phyloP scores from a whole-genome alignment of 371 early-diverging fungal genomes.

The Mucor velutinosus region DNA sequence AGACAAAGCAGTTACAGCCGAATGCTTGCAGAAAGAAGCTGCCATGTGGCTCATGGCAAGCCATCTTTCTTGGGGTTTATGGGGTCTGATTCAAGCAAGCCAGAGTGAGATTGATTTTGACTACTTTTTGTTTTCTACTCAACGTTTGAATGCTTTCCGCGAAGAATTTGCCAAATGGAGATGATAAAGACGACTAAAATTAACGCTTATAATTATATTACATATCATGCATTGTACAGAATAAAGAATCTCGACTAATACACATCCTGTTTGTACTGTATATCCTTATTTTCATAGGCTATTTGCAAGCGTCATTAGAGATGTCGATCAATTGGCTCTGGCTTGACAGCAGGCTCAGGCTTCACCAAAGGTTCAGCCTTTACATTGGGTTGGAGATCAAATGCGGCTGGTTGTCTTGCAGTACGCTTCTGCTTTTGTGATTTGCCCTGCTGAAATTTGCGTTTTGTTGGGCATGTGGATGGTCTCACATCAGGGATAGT shows the following conservation, averaged over 20 bases:
- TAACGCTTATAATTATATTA: not conserved
- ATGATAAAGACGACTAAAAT: not conserved
- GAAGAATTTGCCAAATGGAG: constrained; percentile 33
- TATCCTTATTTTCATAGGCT: not conserved
- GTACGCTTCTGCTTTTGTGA: not conserved
- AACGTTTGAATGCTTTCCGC: constrained; percentile 61
- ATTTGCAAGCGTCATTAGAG: not conserved
- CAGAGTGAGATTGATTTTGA: constrained; percentile 84
- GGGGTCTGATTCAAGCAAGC: constrained; percentile 80
- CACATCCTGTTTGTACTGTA: not conserved
- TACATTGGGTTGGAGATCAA: not conserved
- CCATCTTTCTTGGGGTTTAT: constrained; percentile 83
- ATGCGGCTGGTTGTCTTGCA: not conserved
- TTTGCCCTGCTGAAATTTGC: not conserved
- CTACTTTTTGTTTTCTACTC: constrained; percentile 72
- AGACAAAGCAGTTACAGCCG: constrained; percentile 20
- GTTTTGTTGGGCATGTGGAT: not conserved
- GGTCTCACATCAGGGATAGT: not conserved
- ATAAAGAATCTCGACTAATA: not conserved
- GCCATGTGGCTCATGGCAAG: constrained; percentile 60
- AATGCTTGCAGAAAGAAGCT: constrained; percentile 41
- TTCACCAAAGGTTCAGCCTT: not conserved
- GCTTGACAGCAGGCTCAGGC: not conserved
- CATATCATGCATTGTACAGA: not conserved
- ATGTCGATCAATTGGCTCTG: not conserved